Evolutionary conservation across 2,329 filamentous ascomycete genomes (phyloP).

Genomic region (Trichoderma simmonsii): DNA sequence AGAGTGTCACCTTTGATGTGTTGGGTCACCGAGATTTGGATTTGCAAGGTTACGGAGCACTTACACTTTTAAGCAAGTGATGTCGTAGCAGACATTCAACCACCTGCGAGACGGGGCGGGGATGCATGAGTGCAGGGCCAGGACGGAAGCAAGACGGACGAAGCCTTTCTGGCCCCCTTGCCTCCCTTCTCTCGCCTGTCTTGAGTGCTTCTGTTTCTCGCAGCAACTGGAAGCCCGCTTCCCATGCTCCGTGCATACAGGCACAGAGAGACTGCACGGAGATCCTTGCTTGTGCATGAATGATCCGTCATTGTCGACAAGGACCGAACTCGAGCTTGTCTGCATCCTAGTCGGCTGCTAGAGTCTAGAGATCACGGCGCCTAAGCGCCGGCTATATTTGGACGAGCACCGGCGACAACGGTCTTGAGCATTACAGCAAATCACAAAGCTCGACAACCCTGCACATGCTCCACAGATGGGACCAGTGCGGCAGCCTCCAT

Average conservation of each 20-base stretch:
- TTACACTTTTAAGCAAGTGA: conserved; percentile 8
- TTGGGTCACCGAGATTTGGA: conserved; percentile 6
- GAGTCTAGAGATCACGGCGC: conserved; percentile 26
- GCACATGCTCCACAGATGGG: conserved; percentile 8
- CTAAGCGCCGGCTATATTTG: conserved; percentile 33
- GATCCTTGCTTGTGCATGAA: conserved; percentile 14
- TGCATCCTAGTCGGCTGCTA: conserved; percentile 5
- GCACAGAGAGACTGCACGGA: neutral
- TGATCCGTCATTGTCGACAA: conserved; percentile 13
- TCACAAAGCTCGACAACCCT: conserved; percentile 4
- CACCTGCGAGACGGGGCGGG: conserved; percentile 3
- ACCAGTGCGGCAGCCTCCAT: conserved; percentile 15
- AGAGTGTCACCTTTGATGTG: conserved; percentile 8
- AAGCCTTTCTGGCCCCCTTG: neutral
- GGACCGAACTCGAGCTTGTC: conserved; percentile 2
- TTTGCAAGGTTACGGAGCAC: neutral
- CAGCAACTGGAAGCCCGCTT: conserved; percentile 12
- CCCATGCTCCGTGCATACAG: conserved; percentile 5
- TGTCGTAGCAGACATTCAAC: neutral
- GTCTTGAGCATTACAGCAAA: neutral
- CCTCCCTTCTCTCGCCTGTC: neutral
- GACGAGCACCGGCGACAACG: conserved; percentile 14
- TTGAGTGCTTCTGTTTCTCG: neutral
- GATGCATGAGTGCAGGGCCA: conserved; percentile 1
- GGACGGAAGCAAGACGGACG: neutral